Evolutionary conservation across 345 rosid genomes (phyloP), one percentile per base, ranked within the genome.

Genomic region (Erysimum cheiranthoides): DNA sequence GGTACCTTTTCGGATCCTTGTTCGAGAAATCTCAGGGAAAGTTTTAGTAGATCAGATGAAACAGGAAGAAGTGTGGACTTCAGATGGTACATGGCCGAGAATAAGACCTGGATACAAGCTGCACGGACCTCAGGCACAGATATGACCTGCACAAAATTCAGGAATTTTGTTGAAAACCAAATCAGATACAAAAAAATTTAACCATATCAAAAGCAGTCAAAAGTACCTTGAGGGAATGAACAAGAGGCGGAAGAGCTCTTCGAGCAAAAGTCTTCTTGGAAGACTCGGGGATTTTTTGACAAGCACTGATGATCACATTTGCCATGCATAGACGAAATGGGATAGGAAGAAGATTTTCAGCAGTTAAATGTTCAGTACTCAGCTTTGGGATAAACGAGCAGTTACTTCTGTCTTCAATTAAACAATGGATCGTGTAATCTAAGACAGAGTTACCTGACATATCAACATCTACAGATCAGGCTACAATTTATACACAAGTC

Each of bases 271-370:
- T 46, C 65, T 82, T 81, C 85, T 84, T 88, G 43, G 83, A 82
- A 76, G 86, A 58, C 69, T 91, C 87, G 0, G 84, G 78, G 46
- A 88, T 74, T 80, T 93, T 91, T 82, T 93, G 94, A 81, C 90
- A 88, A 62, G 85, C 85, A 80, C 96, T 91, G 67, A 93, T 88
- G 61, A 93, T 90, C 67, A 87, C 90, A 79, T 93, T 93, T 66
- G 93, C 93, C 98, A 90, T 91, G 81, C 98, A 91, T 50, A 88
- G 79, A 68, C 89, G 90, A 52, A 87, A 90, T 30, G 94, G 76
- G 64, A 71, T 64, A 60, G 80, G 78, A 42, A 53, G 31, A 40
- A 84, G 70, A 8, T 57, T 76, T 64, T 67, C 89, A 66, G 16
- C 27, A 42, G 54, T 71, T 52, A 36, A 38, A 46, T 70, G 62